Evolutionary conservation across 805 yeast species (phyloP).

Genomic region (Yamadazyma endophytica): DNA sequence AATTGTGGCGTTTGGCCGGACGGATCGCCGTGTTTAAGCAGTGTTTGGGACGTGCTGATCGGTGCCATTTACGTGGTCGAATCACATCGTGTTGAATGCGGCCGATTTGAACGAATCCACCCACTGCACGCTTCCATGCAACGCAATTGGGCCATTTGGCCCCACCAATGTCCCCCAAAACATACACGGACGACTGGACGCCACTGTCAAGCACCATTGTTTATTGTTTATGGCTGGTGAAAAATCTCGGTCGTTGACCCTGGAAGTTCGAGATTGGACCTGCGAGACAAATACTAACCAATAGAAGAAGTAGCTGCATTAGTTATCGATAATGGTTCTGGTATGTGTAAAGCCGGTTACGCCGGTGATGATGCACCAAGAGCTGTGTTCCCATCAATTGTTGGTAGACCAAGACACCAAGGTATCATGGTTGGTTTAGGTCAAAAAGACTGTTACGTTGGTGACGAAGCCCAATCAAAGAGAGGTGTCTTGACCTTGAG

Average conservation of each 20-base stretch:
- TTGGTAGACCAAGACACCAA: slow-evolving; percentile 99
- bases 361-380: slow-evolving; percentile 99
- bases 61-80: background rate
- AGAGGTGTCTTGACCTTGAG: slow-evolving; percentile 99
- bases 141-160: background rate
- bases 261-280: slow-evolving; percentile 1
- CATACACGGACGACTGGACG: too few species aligned
- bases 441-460: slow-evolving; percentile 99
- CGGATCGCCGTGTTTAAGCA: background rate
- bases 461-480: slow-evolving; percentile 99
- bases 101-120: background rate
- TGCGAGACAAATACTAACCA: slow-evolving; percentile 16
- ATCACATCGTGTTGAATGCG: background rate
- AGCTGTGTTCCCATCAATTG: slow-evolving; percentile 99
- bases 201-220: background rate
- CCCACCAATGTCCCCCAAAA: too few species aligned
- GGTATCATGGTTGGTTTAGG: slow-evolving; percentile 99
- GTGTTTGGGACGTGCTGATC: slow-evolving; percentile 1
- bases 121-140: background rate
- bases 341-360: slow-evolving; percentile 99
- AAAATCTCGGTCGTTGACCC: slow-evolving; percentile 6
- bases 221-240: slow-evolving; percentile 3
- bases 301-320: slow-evolving; percentile 49
- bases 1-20: slow-evolving; percentile 1
- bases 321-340: slow-evolving; percentile 99